Percentiles rank a stretch among this genome's conserved stretches.
phyloP scores from a whole-genome alignment of 441 rosid genomes.

The Cnidoscolus chayamansa region DNA sequence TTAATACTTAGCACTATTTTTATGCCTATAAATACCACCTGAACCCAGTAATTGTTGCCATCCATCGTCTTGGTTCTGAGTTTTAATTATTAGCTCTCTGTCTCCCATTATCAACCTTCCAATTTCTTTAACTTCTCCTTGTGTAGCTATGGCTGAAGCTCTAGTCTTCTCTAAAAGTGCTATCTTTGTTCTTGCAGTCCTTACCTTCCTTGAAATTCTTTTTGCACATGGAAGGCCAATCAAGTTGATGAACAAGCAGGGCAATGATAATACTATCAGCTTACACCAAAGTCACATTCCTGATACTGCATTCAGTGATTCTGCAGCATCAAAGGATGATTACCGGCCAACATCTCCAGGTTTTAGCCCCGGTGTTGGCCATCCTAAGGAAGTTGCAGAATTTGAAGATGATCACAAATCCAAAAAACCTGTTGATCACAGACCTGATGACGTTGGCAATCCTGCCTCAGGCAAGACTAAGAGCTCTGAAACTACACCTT shows the following conservation, averaged over 20 bases:
- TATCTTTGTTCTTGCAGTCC: conserved; percentile 22
- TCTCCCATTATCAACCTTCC: too few species aligned
- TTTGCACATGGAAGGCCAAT: conserved; percentile 30
- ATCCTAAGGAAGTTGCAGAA: conserved; percentile 7
- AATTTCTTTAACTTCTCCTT: neutral
- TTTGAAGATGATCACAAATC: too few species aligned
- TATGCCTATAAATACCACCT: conserved; percentile 31
- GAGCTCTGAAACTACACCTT: too few species aligned
- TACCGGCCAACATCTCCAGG: conserved; percentile 36
- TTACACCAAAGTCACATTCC: conserved; percentile 5
- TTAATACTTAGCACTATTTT: neutral
- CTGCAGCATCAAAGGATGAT: conserved; percentile 9
- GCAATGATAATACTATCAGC: neutral
- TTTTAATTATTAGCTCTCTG: neutral
- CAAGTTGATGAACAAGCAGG: conserved; percentile 9
- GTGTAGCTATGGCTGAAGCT: conserved; percentile 24
- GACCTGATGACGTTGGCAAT: too few species aligned
- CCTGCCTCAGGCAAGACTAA: too few species aligned
- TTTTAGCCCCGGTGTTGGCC: conserved; percentile 38
- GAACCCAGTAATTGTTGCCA: neutral
- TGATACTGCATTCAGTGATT: too few species aligned
- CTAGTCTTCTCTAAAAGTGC: neutral
- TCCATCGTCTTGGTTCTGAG: conserved; percentile 1
- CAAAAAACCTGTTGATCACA: too few species aligned
- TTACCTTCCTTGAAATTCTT: conserved; percentile 21